These are phyloP conservation scores for Fusarium sp. DNA, from an alignment of 2,329 filamentous ascomycete genomes.

Conservation along the genomic window DNA sequence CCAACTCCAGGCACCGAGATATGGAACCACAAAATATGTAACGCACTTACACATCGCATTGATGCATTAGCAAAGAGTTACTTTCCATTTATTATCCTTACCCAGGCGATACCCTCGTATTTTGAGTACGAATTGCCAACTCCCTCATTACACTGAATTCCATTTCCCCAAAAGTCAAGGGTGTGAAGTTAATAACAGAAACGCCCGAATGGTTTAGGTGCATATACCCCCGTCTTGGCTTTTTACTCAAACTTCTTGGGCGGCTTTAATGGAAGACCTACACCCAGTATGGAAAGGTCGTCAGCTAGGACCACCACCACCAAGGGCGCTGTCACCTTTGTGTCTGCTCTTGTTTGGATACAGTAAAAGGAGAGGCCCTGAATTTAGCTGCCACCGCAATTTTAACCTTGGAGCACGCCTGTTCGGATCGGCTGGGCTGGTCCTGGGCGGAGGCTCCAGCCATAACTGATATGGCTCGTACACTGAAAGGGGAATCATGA, in stretches of 20 bases:
- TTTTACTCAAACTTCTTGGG: constrained; percentile 17
- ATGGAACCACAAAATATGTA: constrained; percentile 2
- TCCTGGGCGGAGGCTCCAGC: constrained; percentile 14
- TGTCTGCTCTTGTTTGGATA: constrained; percentile 23
- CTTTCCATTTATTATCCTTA: neutral
- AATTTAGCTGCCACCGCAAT: constrained; percentile 49
- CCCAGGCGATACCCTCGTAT: constrained; percentile 7
- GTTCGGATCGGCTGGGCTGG: constrained; percentile 19
- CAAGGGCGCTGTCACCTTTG: constrained; percentile 29
- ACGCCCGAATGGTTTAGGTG: constrained; percentile 42
- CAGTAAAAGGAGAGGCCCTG: constrained; percentile 25
- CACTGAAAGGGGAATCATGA: constrained; percentile 26
- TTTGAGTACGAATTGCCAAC: constrained; percentile 22
- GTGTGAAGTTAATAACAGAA: constrained; percentile 38
- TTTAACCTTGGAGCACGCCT: constrained; percentile 41
- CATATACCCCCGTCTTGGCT: constrained; percentile 32
- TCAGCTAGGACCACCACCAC: constrained; percentile 43
- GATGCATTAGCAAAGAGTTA: neutral
- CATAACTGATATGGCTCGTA: constrained; percentile 10
- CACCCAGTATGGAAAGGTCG: constrained; percentile 36
- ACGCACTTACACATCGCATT: neutral
- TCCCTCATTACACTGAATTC: constrained; percentile 20
- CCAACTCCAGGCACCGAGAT: neutral
- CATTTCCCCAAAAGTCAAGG: constrained; percentile 23
- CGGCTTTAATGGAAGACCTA: constrained; percentile 12